phyloP scores from a whole-genome alignment of 129 eudicot species.

The Flaveria trinervia region DNA sequence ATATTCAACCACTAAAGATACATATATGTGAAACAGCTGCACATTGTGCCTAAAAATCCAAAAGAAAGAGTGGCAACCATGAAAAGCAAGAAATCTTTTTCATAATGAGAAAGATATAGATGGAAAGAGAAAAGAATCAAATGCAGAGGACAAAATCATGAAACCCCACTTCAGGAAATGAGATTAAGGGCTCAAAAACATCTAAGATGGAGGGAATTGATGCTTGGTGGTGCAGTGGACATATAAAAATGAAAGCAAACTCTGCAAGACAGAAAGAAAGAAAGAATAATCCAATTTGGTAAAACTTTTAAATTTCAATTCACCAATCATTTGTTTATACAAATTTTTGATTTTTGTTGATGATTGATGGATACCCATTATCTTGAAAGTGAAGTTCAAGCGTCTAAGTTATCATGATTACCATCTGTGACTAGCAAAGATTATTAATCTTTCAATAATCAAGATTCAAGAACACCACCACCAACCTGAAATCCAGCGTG shows the following conservation, averaged over 20 bases:
- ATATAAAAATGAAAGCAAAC: slow-evolving; percentile 34
- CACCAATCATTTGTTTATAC: slow-evolving; percentile 57
- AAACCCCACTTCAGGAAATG: slow-evolving; percentile 37
- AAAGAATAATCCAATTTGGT: slow-evolving; percentile 56
- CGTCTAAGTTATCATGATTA: slow-evolving; percentile 48
- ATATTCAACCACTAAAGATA: slow-evolving; percentile 51
- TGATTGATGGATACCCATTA: slow-evolving; percentile 81
- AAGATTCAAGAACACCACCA: slow-evolving; percentile 29
- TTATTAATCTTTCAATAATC: slow-evolving; percentile 26
- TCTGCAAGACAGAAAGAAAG: slow-evolving; percentile 26
- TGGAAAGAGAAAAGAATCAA: slow-evolving; percentile 43
- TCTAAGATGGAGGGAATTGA: slow-evolving; percentile 43
- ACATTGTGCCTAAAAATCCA: slow-evolving; percentile 41
- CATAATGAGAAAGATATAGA: slow-evolving; percentile 27
- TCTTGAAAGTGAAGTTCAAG: slow-evolving; percentile 47
- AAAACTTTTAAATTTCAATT: slow-evolving; percentile 26
- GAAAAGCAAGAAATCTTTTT: slow-evolving; percentile 50
- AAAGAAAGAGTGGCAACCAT: slow-evolving; percentile 44
- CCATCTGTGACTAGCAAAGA: slow-evolving; percentile 22
- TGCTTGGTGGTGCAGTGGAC: slow-evolving; percentile 57
- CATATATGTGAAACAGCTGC: slow-evolving; percentile 81
- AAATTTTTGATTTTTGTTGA: slow-evolving; percentile 25
- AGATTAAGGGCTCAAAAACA: slow-evolving; percentile 49
- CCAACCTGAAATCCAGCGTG: slow-evolving; percentile 33
- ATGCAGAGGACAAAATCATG: slow-evolving; percentile 39